Evolutionary conservation across 83 land plant species (phyloP).

Genomic region (Diphasiastrum complanatum): DNA sequence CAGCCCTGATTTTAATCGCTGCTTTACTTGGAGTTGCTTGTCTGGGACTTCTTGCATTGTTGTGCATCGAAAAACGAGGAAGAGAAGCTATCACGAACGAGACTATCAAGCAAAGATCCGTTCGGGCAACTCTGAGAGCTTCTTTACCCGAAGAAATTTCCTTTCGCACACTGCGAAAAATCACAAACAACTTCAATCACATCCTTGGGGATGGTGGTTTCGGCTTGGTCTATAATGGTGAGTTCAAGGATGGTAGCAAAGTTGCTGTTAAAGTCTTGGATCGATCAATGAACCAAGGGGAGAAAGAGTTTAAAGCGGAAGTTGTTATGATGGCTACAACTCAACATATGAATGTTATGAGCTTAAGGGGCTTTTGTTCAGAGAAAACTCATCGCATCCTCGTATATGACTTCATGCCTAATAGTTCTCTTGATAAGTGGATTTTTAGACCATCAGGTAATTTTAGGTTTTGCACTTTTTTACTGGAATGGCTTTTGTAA

Average conservation of each 20-base stretch:
- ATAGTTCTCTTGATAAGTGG: slow-evolving; percentile 25
- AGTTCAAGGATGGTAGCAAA: slow-evolving; percentile 3
- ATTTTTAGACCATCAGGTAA: no score
- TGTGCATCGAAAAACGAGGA: no score
- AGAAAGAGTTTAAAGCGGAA: slow-evolving; percentile 18
- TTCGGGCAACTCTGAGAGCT: no score
- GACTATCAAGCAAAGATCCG: no score
- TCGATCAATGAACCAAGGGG: slow-evolving; percentile 10
- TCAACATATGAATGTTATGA: slow-evolving; percentile 15
- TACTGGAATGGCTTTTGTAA: no score
- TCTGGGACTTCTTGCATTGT: no score
- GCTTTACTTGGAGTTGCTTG: no score
- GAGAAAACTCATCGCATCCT: slow-evolving; percentile 16
- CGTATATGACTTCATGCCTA: slow-evolving; percentile 18
- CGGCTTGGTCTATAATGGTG: slow-evolving; percentile 20
- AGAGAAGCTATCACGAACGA: no score
- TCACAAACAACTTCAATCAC: slow-evolving; percentile 4
- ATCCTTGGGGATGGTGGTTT: slow-evolving; percentile 22
- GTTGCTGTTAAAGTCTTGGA: slow-evolving; percentile 20
- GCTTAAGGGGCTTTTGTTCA: slow-evolving; percentile 17
- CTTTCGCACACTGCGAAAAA: no score
- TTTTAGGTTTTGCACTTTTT: no score
- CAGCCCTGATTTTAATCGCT: no score
- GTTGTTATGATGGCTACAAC: slow-evolving; percentile 5
- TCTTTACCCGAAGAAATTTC: no score